Evolutionary conservation across 176 grass and related monocot genomes (phyloP).

Genomic region (Elaeis guineensis): DNA sequence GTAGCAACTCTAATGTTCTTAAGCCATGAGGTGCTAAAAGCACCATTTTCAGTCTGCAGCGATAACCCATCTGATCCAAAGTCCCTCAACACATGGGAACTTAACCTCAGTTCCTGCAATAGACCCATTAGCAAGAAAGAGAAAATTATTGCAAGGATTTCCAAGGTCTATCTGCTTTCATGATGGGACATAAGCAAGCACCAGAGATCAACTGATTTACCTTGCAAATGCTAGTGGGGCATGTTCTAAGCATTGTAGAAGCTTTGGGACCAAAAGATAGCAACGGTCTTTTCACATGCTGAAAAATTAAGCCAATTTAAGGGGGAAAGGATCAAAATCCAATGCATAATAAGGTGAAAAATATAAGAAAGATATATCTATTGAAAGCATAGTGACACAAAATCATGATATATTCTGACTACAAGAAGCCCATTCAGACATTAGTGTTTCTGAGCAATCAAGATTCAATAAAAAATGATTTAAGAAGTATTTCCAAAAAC

Average conservation of each 20-base stretch:
- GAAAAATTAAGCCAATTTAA: constrained; percentile 14
- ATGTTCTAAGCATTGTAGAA: constrained; percentile 85
- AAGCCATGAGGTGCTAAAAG: constrained; percentile 95
- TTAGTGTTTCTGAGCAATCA: no score
- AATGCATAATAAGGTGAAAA: no score
- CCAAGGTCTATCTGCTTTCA: no score
- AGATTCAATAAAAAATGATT: no score
- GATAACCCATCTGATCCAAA: constrained; percentile 67
- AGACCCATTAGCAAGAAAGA: neutral
- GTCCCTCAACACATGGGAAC: constrained; percentile 61
- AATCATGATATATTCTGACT: no score
- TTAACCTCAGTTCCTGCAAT: constrained; percentile 74
- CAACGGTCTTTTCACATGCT: constrained; percentile 81
- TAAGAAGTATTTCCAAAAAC: no score
- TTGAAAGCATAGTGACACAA: no score
- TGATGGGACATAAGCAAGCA: neutral
- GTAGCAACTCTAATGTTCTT: constrained; percentile 46
- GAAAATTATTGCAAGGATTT: neutral
- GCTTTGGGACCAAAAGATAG: constrained; percentile 84
- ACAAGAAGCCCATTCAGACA: no score
- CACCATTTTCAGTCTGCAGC: constrained; percentile 69
- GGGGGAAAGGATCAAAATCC: no score
- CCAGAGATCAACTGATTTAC: constrained; percentile 25
- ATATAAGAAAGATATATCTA: no score
- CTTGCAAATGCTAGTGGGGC: constrained; percentile 76